Evolutionary conservation across 2,329 filamentous ascomycete species (phyloP).

Genomic region (Sordariomycetes sp.): DNA sequence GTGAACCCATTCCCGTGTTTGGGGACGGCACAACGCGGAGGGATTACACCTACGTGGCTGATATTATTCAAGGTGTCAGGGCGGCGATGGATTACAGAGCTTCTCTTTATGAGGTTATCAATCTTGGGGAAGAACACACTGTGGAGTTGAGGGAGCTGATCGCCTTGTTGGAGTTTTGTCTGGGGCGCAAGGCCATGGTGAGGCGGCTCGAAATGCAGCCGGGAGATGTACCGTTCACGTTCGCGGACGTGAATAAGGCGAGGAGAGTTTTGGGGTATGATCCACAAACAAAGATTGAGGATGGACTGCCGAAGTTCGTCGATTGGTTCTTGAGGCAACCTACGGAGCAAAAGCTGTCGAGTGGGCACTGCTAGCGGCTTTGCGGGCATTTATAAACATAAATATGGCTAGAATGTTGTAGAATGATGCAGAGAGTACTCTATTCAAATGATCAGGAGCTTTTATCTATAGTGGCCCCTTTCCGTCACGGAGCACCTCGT

Average conservation of each 20-base stretch:
- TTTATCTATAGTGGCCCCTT: constrained; percentile 1
- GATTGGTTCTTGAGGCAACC: constrained; percentile 10
- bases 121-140: constrained; percentile 13
- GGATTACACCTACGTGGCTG: constrained; percentile 15
- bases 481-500: background rate
- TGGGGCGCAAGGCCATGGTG: constrained; percentile 10
- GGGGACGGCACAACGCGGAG: constrained; percentile 12
- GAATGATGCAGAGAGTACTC: too few relatives aligned
- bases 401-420: too few relatives aligned
- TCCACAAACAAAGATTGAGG: constrained; percentile 9
- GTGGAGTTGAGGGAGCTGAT: constrained; percentile 11
- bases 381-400: too few relatives aligned
- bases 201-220: constrained; percentile 10
- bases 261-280: constrained; percentile 10
- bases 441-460: too few relatives aligned
- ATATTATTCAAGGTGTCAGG: constrained; percentile 12
- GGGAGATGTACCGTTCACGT: constrained; percentile 12
- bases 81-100: constrained; percentile 10
- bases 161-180: constrained; percentile 9
- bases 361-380: too few relatives aligned
- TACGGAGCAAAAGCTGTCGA: too few relatives aligned
- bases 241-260: constrained; percentile 12
- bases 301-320: constrained; percentile 11
- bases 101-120: constrained; percentile 12
- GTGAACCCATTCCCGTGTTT: constrained; percentile 13